phyloP scores from a whole-genome alignment of 2,329 filamentous ascomycete genomes.

The Penicillium fuscoglaucum region DNA sequence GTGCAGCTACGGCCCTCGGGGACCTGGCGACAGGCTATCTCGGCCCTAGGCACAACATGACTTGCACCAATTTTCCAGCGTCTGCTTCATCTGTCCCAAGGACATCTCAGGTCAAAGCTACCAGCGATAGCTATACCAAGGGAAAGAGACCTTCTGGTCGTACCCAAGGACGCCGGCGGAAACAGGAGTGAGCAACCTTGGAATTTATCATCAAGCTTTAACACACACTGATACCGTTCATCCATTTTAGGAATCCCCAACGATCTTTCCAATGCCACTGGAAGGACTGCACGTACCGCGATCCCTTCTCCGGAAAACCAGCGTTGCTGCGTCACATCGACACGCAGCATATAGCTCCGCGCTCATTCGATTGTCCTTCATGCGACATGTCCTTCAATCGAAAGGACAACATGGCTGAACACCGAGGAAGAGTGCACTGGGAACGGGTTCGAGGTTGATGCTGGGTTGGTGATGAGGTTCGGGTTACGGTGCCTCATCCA shows the following conservation, averaged over 20 bases:
- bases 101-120: too few species aligned
- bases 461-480: neutral
- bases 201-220: neutral
- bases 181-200: neutral
- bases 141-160: neutral
- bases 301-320: neutral
- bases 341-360: neutral
- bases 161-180: neutral
- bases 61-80: neutral
- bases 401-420: constrained; percentile 4
- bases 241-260: neutral
- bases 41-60: neutral
- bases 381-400: neutral
- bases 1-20: neutral
- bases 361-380: neutral
- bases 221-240: neutral
- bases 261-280: neutral
- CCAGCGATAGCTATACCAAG: neutral
- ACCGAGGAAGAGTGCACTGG: neutral
- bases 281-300: neutral
- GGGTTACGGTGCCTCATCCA: neutral
- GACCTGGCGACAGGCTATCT: neutral
- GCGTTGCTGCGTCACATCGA: neutral
- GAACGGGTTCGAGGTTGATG: neutral
- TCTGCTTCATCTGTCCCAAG: neutral